These are phyloP conservation scores for Phallus indusiatus DNA, from an alignment of 768 basidiomycete genomes.

Conservation along the genomic window DNA sequence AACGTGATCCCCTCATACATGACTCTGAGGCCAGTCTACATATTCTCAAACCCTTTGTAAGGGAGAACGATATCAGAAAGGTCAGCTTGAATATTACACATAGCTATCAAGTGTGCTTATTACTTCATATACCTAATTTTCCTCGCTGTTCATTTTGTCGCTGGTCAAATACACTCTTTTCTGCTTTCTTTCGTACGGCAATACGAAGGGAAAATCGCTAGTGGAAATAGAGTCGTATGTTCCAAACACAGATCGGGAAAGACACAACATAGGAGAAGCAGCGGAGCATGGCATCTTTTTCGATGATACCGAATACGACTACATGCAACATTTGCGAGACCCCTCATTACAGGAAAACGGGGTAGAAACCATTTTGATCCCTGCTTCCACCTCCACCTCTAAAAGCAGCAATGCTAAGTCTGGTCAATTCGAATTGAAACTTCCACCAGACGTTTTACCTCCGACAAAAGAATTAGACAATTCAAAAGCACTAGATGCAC, in stretches of 20 bases:
- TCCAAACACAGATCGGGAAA: slow-evolving; percentile 32
- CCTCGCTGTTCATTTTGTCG: slow-evolving; percentile 1
- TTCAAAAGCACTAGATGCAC: slow-evolving; percentile 54
- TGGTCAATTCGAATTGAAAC: slow-evolving; percentile 32
- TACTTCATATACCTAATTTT: neutral
- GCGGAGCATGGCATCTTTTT: slow-evolving; percentile 83
- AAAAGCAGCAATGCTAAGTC: slow-evolving; percentile 31
- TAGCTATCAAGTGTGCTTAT: neutral
- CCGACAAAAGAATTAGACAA: slow-evolving; percentile 65
- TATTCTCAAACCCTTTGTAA: slow-evolving; percentile 78
- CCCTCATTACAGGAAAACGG: slow-evolving; percentile 73
- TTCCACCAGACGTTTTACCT: slow-evolving; percentile 65
- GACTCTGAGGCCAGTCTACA: slow-evolving; percentile 82
- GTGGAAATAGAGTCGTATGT: slow-evolving; percentile 65
- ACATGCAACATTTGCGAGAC: slow-evolving; percentile 89
- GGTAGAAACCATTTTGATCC: slow-evolving; percentile 71
- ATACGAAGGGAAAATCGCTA: slow-evolving; percentile 62
- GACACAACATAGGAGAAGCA: slow-evolving; percentile 74
- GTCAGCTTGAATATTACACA: slow-evolving; percentile 21
- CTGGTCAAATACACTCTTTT: neutral
- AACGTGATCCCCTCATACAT: slow-evolving; percentile 90
- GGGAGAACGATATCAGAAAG: slow-evolving; percentile 58
- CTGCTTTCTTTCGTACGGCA: neutral
- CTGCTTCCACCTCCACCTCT: slow-evolving; percentile 43
- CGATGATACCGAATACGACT: slow-evolving; percentile 95